These are phyloP conservation scores for Ceratobasidium sp. DNA, from an alignment of 1,284 basidiomycete genomes.

Conservation along the genomic window DNA sequence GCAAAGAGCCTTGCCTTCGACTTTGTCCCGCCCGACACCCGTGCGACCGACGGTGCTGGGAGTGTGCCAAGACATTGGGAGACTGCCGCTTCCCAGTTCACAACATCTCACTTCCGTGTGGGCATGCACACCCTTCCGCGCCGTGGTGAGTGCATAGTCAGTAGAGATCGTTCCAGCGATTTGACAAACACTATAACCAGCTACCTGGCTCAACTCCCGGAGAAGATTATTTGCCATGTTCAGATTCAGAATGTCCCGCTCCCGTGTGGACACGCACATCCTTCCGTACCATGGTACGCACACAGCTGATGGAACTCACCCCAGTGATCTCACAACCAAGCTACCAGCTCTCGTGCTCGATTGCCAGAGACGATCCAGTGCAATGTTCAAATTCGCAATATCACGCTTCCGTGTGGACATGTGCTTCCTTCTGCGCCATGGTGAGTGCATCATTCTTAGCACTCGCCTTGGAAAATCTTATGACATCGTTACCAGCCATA, in stretches of 20 bases:
- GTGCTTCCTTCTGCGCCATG: constrained; percentile 56
- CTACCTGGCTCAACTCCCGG: constrained; percentile 65
- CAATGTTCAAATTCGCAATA: constrained; percentile 50
- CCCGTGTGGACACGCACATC: constrained; percentile 65
- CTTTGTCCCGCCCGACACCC: constrained; percentile 65
- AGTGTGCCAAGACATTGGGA: constrained; percentile 55
- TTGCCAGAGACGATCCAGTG: constrained; percentile 58
- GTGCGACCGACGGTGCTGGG: constrained; percentile 61
- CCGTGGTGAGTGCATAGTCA: constrained; percentile 63
- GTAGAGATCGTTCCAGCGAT: constrained; percentile 68
- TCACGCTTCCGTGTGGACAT: constrained; percentile 70
- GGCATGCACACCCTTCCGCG: constrained; percentile 57
- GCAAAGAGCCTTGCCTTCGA: constrained; percentile 59
- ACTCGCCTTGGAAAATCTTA: background rate
- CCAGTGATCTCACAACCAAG: background rate
- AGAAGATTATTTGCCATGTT: constrained; percentile 60
- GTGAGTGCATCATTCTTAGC: constrained; percentile 51
- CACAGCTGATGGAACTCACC: constrained; percentile 51
- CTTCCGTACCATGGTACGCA: constrained; percentile 61
- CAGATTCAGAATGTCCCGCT: constrained; percentile 56
- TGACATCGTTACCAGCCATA: constrained; percentile 52
- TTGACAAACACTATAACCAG: constrained; percentile 50
- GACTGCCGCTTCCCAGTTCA: background rate
- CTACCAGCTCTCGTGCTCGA: constrained; percentile 57
- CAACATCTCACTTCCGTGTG: constrained; percentile 64